Base-by-base conservation (phyloP, 306 rosid species). In the Castanospermum australe region DNA sequence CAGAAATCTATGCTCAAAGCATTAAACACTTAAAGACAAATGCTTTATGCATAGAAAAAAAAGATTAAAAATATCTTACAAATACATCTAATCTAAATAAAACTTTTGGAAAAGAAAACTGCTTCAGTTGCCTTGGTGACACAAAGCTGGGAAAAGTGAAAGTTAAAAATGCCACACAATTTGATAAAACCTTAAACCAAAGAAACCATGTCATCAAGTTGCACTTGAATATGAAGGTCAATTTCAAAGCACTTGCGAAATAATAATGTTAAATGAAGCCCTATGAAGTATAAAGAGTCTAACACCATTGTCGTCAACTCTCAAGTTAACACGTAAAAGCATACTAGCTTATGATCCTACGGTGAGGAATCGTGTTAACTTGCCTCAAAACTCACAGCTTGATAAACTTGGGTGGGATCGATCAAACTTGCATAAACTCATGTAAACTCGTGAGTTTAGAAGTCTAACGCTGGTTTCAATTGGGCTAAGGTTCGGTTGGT, bases 181-280 rank as follows among this genome's bases (percentile, higher is more conserved):
- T 20, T 3, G 67, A 41, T 4, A 48, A 24, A 68, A 35, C 39
- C 7, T 25, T 50, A 25, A 71, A 18, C 52, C 3, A 64, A 63
- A 50, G 30, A 22, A 52, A 70, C 33, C 36, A 78, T n/a, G 42
- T n/a, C 42, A 77, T 77, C 61, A 60, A 25, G 50, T 55, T 47
- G 66, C 72, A 32, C 18, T 21, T 54, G 48, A 59, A 20, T 41
- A 28, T 13, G 68, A 68, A 28, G 78, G 39, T 15, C 38, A 60
- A 50, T 42, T 75, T 45, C 32, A 38, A 73, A 82, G 39, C 72
- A 60, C 24, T 48, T 11, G 13, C 1, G 60, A 51, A 76, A 76
- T 24, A 17, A 35, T 57, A 6, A 48, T 55, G 44, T 66, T 57
- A 47, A 55, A 33, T 24, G 42, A 42, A 42, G 33, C 80, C 72